Evolutionary conservation across 179 eudicot species (phyloP).

Genomic region (Amaranthus tricolor): DNA sequence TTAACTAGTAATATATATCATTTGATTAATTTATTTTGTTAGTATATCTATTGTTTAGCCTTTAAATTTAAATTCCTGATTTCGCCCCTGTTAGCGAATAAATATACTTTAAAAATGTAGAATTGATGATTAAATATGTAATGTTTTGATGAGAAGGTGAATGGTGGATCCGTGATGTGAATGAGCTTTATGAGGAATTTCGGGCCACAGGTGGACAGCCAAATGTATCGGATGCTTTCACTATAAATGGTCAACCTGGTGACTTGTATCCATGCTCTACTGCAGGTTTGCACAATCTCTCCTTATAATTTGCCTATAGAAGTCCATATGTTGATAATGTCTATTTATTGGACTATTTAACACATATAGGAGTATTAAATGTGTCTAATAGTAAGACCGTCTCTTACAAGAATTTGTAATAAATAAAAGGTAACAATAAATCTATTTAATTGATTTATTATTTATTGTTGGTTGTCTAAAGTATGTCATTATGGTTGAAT

Average conservation of each 20-base stretch:
- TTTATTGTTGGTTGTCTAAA: too few species aligned
- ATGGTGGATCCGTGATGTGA: conserved; percentile 45
- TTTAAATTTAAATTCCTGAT: too few species aligned
- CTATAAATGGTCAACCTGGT: conserved; percentile 56
- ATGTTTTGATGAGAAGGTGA: conserved; percentile 30
- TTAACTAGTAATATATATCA: too few species aligned
- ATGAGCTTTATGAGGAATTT: conserved; percentile 29
- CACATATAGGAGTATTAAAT: background rate
- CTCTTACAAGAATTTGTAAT: too few species aligned
- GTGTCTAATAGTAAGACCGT: too few species aligned
- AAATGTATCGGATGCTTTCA: conserved; percentile 42
- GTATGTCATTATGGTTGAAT: too few species aligned
- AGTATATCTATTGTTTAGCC: too few species aligned
- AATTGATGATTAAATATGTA: background rate
- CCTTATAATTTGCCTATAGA: background rate
- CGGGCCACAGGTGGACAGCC: conserved; percentile 43
- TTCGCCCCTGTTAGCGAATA: too few species aligned
- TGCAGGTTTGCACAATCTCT: conserved; percentile 24
- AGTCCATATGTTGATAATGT: background rate
- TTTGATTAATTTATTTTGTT: too few species aligned
- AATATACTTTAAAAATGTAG: too few species aligned
- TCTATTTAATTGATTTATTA: too few species aligned
- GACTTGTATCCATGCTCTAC: conserved; percentile 42
- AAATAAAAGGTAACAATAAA: too few species aligned
- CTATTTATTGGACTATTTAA: background rate